Percentiles rank a stretch among this genome's conserved stretches.
Evolutionary conservation across 192 early-diverging fungal species (phyloP).

Genomic region (Coemansia sp.): DNA sequence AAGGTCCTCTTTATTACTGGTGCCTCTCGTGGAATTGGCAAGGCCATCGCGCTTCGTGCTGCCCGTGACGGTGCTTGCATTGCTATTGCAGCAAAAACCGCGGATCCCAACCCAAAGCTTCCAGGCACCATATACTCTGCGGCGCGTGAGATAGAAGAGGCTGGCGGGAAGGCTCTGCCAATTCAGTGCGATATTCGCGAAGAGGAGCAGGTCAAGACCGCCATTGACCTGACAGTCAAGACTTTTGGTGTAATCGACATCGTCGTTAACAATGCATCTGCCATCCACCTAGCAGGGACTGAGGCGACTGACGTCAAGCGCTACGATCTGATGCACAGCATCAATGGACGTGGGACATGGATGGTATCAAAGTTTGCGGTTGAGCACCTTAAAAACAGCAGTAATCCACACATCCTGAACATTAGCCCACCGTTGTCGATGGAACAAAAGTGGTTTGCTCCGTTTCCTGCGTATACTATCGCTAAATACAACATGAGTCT

Average conservation of each 20-base stretch:
- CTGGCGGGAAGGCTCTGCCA: conserved; percentile 74
- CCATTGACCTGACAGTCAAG: conserved; percentile 64
- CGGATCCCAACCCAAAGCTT: conserved; percentile 69
- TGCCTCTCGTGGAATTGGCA: conserved; percentile 74
- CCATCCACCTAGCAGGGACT: conserved; percentile 69
- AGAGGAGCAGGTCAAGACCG: conserved; percentile 69
- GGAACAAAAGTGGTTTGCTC: conserved; percentile 67
- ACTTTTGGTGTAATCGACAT: conserved; percentile 82
- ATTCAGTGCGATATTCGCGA: conserved; percentile 82
- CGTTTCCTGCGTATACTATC: conserved; percentile 67
- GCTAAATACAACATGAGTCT: conserved; percentile 78
- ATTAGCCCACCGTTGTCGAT: conserved; percentile 72
- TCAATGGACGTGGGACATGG: conserved; percentile 82
- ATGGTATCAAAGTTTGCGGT: conserved; percentile 68
- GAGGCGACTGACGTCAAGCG: conserved; percentile 60
- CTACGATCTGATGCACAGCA: conserved; percentile 74
- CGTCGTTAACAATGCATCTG: conserved; percentile 80
- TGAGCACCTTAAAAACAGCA: conserved; percentile 65
- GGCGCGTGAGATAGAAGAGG: conserved; percentile 69
- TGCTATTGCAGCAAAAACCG: conserved; percentile 78
- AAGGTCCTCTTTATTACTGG: conserved; percentile 62
- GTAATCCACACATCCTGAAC: conserved; percentile 77
- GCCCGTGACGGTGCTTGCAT: conserved; percentile 71
- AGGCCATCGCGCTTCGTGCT: conserved; percentile 72
- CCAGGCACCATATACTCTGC: conserved; percentile 84